A percentile compares a stretch with the other conserved stretches of the same genome.
phyloP scores from a whole-genome alignment of 805 yeast genomes.

The Wickerhamiella parazyma region DNA sequence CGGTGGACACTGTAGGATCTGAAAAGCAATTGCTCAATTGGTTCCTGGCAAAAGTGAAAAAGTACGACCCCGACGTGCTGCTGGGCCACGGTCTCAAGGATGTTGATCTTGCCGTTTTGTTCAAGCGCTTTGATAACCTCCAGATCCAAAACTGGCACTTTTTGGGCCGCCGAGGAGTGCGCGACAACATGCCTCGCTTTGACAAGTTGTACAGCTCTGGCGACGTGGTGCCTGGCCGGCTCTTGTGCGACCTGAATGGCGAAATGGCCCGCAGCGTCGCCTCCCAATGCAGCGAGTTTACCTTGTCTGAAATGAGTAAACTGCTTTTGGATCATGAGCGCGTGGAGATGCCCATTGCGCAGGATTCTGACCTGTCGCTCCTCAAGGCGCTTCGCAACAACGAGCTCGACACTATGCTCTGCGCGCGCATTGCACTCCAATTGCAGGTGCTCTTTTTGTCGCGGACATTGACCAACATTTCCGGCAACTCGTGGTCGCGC shows the following conservation, averaged over 20 bases:
- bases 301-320: conserved; percentile 77
- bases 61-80: conserved; percentile 83
- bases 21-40: conserved; percentile 65
- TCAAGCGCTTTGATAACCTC: conserved; percentile 67
- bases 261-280: conserved; percentile 91
- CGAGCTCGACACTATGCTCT: conserved; percentile 47
- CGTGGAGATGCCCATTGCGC: conserved; percentile 37
- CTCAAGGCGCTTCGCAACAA: conserved; percentile 60
- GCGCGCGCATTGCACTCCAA: conserved; percentile 67
- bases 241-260: conserved; percentile 84
- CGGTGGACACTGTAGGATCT: conserved; percentile 44
- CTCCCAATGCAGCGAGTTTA: conserved; percentile 88
- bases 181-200: conserved; percentile 12
- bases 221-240: conserved; percentile 70
- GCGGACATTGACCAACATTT: conserved; percentile 78
- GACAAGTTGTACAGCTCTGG: neutral
- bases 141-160: conserved; percentile 65
- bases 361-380: conserved; percentile 41
- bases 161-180: conserved; percentile 68
- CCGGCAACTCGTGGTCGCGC: conserved; percentile 96
- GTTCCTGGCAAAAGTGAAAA: conserved; percentile 55
- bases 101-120: conserved; percentile 61
- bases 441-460: conserved; percentile 80
- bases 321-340: conserved; percentile 55
- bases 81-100: conserved; percentile 79